phyloP scores from a whole-genome alignment of 768 basidiomycete species.

The Fomitopsis serialis region DNA sequence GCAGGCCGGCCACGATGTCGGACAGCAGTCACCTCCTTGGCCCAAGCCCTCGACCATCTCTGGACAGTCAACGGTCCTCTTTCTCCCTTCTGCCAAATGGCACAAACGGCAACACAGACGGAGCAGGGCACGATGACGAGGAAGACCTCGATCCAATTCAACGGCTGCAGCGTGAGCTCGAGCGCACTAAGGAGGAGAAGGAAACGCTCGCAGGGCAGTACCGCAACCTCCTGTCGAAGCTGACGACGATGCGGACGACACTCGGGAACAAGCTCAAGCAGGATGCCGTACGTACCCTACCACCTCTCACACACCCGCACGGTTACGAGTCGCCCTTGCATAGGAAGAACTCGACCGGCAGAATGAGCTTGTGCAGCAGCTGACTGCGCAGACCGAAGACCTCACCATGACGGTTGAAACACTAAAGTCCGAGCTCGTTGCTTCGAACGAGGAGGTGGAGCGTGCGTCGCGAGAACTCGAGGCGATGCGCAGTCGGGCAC shows the following conservation, averaged over 20 bases:
- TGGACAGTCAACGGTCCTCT: constrained; percentile 20
- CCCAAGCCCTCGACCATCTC: constrained; percentile 18
- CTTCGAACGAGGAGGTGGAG: constrained; percentile 71
- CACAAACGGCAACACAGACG: constrained; percentile 17
- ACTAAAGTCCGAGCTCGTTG: constrained; percentile 73
- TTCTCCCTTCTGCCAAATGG: constrained; percentile 24
- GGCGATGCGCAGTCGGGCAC: constrained; percentile 52
- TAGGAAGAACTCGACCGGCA: constrained; percentile 98
- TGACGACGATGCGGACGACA: constrained; percentile 90
- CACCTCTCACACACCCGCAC: not conserved
- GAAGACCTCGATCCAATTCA: constrained; percentile 44
- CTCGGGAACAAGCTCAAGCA: constrained; percentile 92
- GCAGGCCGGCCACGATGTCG: not conserved
- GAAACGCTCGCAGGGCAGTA: constrained; percentile 85
- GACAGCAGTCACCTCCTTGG: constrained; percentile 25
- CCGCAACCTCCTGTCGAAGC: constrained; percentile 76
- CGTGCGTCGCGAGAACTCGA: constrained; percentile 67
- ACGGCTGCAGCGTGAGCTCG: constrained; percentile 70
- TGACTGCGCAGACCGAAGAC: constrained; percentile 76
- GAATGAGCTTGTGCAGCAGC: constrained; percentile 75
- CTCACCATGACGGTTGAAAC: constrained; percentile 67
- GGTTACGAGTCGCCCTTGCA: constrained; percentile 13
- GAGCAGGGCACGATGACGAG: constrained; percentile 24
- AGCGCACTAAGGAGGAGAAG: constrained; percentile 76
- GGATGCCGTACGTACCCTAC: constrained; percentile 70